Evolutionary conservation across 495 filamentous ascomycete genomes (phyloP), one percentile per base, ranked within the genome.

Genomic region (Xylaria intraflava): DNA sequence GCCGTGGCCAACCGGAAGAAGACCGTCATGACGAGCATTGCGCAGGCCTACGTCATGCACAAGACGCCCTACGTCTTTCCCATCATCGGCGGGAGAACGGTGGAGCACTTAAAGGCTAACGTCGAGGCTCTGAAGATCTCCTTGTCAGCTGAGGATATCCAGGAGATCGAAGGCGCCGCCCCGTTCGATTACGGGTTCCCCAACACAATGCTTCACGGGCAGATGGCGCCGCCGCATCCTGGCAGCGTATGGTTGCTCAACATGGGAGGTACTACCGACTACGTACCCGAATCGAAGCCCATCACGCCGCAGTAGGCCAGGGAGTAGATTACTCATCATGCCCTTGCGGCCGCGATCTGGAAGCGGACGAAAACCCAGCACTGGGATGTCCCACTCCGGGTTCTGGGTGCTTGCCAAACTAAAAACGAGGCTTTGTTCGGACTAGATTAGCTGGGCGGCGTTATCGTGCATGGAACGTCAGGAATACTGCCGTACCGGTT

Each of bases 61-160:
- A 90, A 90, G 67, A 72, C 83, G 11, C 82, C 86, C 0, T 85
- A 89, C 57, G 84, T 88, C 22, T 90, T 89, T 66, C 87, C 87
- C 8, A 82, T 91, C 48, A 75, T 89, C 20, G 87, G 87, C 12
- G 81, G 73, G 6, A 66, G 80, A 17, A 84, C 71, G 44, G 64
- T 79, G 27, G 72, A 80, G 17, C 82, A 85, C 46, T 62, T 90
- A 4, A 81, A 84, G 66, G 77, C 69, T 52, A 88, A 84, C 49
- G 83, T 89, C 53, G 83, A 84, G 53, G 86, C 82, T 2, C 65
- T 89, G 29, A 68, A 60, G 0, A 45, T 89, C 30, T 57, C 65
- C 44, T 68, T 90, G 49, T 76, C 69, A 2, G 65, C 76, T 0
- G 77, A 83, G 23, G 84, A 90, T 29, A 76, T 89, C 20, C 61